phyloP scores from a whole-genome alignment of 208 protist species.

The Wallacemonas sp. region DNA sequence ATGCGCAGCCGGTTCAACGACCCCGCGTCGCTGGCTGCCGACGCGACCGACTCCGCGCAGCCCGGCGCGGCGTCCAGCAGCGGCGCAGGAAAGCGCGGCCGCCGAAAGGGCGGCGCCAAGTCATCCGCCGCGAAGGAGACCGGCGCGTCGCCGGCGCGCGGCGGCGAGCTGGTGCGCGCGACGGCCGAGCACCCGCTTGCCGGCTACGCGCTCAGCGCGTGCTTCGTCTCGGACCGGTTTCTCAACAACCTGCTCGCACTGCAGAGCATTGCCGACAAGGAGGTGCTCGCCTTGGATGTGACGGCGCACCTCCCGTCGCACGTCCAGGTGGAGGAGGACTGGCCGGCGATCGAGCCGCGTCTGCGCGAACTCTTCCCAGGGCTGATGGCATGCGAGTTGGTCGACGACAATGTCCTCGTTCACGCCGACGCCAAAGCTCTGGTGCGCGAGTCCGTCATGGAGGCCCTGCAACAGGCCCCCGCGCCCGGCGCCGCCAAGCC shows the following conservation, averaged over 20 bases:
- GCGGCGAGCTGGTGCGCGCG: slow-evolving; percentile 26
- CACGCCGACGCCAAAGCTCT: slow-evolving; percentile 31
- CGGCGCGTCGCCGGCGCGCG: background rate
- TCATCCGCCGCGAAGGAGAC: background rate
- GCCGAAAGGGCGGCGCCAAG: slow-evolving; percentile 23
- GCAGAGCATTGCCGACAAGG: slow-evolving; percentile 51
- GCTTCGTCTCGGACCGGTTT: slow-evolving; percentile 66
- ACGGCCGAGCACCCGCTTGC: slow-evolving; percentile 52
- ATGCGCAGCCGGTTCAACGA: slow-evolving; percentile 62
- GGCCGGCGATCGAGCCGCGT: slow-evolving; percentile 37
- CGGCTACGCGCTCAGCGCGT: slow-evolving; percentile 50
- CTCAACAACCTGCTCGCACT: slow-evolving; percentile 56
- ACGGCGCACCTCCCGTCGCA: slow-evolving; percentile 41
- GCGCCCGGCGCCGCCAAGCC: background rate
- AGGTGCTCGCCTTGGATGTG: slow-evolving; percentile 52
- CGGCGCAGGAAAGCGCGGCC: slow-evolving; percentile 19
- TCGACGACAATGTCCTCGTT: slow-evolving; percentile 42
- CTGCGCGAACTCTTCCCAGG: slow-evolving; percentile 62
- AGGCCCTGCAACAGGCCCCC: slow-evolving; percentile 20
- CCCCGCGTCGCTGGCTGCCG: background rate
- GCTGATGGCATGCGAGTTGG: slow-evolving; percentile 35
- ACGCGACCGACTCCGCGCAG: background rate
- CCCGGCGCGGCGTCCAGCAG: slow-evolving; percentile 8
- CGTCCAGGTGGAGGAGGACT: slow-evolving; percentile 60
- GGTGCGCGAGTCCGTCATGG: slow-evolving; percentile 28